A percentile compares a stretch with the other conserved stretches of the same genome.
Evolutionary conservation across 2,329 filamentous ascomycete genomes (phyloP).

Genomic region (Verruconis gallopava): DNA sequence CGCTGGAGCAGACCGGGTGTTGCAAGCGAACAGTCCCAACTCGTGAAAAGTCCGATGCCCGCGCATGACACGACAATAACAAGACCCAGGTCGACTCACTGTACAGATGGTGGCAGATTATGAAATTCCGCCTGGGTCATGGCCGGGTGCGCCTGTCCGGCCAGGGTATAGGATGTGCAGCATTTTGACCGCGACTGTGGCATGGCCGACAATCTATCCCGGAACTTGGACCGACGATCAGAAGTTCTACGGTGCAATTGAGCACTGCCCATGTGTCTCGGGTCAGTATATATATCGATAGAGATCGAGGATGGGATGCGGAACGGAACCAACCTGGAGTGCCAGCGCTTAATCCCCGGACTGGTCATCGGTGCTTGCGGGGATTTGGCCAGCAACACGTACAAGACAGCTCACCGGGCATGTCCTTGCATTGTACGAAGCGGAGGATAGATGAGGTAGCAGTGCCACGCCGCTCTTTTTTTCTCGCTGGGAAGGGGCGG

Average conservation of each 20-base stretch:
- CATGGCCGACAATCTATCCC: no score
- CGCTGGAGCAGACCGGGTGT: not conserved
- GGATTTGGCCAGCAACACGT: no score
- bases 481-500: no score
- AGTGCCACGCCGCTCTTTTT: no score
- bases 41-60: not conserved
- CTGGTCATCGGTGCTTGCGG: not conserved
- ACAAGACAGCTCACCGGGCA: no score
- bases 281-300: not conserved
- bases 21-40: not conserved
- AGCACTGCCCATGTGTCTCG: not conserved
- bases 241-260: not conserved
- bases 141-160: not conserved
- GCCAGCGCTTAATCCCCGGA: not conserved
- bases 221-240: no score
- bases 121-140: conserved; percentile 3
- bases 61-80: not conserved
- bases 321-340: not conserved
- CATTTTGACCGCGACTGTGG: no score
- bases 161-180: no score
- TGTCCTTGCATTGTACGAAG: no score
- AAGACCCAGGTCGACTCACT: not conserved
- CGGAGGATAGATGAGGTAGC: no score
- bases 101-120: conserved; percentile 1
- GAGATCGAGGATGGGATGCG: no score